Base-by-base conservation (phyloP, 1,284 basidiomycete species). In the Ganoderma sp. region DNA sequence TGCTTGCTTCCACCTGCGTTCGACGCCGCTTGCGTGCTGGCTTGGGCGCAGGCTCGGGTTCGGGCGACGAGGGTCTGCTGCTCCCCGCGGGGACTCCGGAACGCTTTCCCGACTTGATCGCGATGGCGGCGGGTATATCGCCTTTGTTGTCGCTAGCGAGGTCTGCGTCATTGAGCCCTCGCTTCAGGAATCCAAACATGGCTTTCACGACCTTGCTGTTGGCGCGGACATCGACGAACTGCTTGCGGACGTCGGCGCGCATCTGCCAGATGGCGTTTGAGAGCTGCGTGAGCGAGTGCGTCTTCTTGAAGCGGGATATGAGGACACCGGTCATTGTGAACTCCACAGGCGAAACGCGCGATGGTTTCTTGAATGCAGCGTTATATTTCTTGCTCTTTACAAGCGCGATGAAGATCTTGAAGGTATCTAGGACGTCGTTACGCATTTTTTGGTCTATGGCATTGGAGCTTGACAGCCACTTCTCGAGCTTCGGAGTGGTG, bases 291-390 rank as follows among this genome's bases (percentile, higher is more conserved):
- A 84, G 72, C 1, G 84, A 82, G 19, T 83, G 62, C 1, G 69
- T 74, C n/a, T 76, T 65, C 58, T 79, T 79, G 72, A 78, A 77
- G 63, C 76, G 61, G 63, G 77, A 79, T 42, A 86, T 84, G 67
- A 85, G 76, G 39, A 84, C 73, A n/a, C 80, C 84, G 14, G 80
- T 84, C 81, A 82, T 83, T 60, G 82, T 78, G 68, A 85, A 85
- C 70, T 85, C 85, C 64, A 84, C 77, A 0, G 84, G 84, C 0
- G 84, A 83, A 25, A 86, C 76, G 43, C 84, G 80, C 5, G 76
- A 76, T 2, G 81, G 80, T 57, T 76, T 79, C 66, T 80, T 77
- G 63, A 86, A 82, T 4, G 83, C 79, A 32, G 67, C 69, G 50
- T 77, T 81, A 64, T 77, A 80, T 60, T 75, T 75, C 67, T 79